Percentiles rank a stretch among this genome's conserved stretches.
phyloP scores from a whole-genome alignment of 805 yeast genomes.

The Vanderwaltozyma polyspora region DNA sequence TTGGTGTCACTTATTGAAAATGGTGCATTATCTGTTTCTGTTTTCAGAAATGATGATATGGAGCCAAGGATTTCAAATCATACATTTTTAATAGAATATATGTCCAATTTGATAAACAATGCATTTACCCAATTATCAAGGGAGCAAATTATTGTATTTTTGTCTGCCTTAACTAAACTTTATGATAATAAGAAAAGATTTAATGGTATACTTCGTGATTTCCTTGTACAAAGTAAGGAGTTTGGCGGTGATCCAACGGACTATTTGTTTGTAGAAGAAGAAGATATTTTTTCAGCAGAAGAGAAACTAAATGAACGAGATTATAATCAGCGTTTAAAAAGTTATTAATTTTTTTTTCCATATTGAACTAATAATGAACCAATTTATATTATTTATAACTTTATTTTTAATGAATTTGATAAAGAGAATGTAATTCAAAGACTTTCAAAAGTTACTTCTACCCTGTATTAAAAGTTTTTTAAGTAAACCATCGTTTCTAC shows the following conservation, averaged over 20 bases:
- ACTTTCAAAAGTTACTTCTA: no score
- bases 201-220: slow-evolving; percentile 75
- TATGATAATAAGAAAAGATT: slow-evolving; percentile 62
- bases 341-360: no score
- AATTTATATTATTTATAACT: no score
- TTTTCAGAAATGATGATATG: slow-evolving; percentile 62
- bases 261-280: slow-evolving; percentile 83
- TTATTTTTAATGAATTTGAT: no score
- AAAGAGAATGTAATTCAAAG: no score
- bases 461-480: no score
- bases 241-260: slow-evolving; percentile 89
- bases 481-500: no score
- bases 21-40: slow-evolving; percentile 55
- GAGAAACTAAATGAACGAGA: no score
- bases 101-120: slow-evolving; percentile 59
- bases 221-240: slow-evolving; percentile 87
- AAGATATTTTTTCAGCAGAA: slow-evolving; percentile 74
- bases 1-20: slow-evolving; percentile 68
- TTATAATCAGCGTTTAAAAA: no score
- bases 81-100: slow-evolving; percentile 60
- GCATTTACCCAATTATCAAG: slow-evolving; percentile 80
- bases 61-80: slow-evolving; percentile 70
- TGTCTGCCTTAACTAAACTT: slow-evolving; percentile 56
- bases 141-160: slow-evolving; percentile 68
- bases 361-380: no score